Percentiles rank a stretch among this genome's conserved stretches.
Conservation (phyloP, 2,329 filamentous ascomycete genomes). For the Incumbomyces delicatus region DNA sequence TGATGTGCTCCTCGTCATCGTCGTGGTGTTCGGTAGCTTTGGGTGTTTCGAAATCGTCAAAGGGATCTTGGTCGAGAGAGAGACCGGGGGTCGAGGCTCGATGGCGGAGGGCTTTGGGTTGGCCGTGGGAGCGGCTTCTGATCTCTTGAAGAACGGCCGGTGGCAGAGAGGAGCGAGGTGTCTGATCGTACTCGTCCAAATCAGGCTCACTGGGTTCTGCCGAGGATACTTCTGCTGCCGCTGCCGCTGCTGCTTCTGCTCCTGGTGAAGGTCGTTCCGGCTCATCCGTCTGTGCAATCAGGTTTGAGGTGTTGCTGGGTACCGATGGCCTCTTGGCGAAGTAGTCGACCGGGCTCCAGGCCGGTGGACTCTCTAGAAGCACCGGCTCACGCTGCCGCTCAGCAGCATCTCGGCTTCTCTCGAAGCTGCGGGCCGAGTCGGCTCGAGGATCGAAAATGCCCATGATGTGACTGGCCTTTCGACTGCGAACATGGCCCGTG, state of each 20-base stretch:
- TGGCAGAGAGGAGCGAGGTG: constrained; percentile 1
- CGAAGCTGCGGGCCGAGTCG: not conserved
- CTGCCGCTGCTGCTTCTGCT: not conserved
- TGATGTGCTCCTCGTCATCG: constrained; percentile 54
- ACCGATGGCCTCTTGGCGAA: not conserved
- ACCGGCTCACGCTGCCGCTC: not conserved
- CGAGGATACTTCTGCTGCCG: not conserved
- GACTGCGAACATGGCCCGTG: constrained; percentile 46
- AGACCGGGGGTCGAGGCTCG: constrained; percentile 3
- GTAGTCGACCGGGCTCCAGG: not conserved
- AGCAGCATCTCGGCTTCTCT: not conserved
- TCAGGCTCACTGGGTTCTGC: not conserved
- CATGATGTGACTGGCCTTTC: constrained; percentile 57
- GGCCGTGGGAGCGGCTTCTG: not conserved
- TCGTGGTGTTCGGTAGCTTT: constrained; percentile 41
- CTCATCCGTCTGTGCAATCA: not conserved
- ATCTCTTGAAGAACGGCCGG: not conserved
- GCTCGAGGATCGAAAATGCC: constrained; percentile 46
- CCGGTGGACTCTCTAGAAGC: not conserved
- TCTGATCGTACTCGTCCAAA: not conserved
- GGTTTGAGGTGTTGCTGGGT: not conserved
- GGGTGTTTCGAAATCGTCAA: not conserved
- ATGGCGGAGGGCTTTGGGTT: not conserved
- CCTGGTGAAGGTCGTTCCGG: too few relatives aligned
- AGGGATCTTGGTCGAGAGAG: not conserved